phyloP scores from a whole-genome alignment of 2,329 filamentous ascomycete species.

The Arthrobotrys iridis region DNA sequence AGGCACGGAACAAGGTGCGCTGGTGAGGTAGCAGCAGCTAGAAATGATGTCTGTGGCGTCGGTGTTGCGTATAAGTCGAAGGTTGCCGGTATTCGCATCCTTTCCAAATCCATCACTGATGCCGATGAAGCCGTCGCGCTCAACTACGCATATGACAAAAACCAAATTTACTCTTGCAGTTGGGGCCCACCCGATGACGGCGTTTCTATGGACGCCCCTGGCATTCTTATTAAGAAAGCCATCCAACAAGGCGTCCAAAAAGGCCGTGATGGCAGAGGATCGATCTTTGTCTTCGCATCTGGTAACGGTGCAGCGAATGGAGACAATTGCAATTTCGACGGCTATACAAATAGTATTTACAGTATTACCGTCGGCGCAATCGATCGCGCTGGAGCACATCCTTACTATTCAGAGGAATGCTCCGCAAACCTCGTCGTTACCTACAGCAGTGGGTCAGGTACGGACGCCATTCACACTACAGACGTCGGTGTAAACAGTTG shows the following conservation, averaged over 20 bases:
- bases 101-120: constrained; percentile 89
- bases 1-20: constrained; percentile 92
- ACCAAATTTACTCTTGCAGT: constrained; percentile 97
- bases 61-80: constrained; percentile 93
- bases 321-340: constrained; percentile 99
- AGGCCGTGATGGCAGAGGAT: constrained; percentile 82
- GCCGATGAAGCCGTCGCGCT: constrained; percentile 90
- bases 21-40: constrained; percentile 90
- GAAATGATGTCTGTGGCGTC: constrained; percentile 92
- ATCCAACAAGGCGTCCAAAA: constrained; percentile 94
- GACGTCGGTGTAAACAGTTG: constrained; percentile 87
- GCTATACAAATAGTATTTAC: constrained; percentile 99
- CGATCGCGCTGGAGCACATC: constrained; percentile 84
- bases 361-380: constrained; percentile 96
- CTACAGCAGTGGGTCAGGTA: constrained; percentile 86
- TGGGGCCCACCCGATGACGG: constrained; percentile 98
- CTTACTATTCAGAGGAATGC: constrained; percentile 95
- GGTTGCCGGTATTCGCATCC: constrained; percentile 86
- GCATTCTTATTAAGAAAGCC: constrained; percentile 84
- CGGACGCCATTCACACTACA: constrained; percentile 91
- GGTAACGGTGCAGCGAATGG: constrained; percentile 87
- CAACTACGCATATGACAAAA: constrained; percentile 90
- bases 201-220: constrained; percentile 89
- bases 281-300: constrained; percentile 95
- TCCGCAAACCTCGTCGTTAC: constrained; percentile 95